phyloP scores from a whole-genome alignment of 2,329 filamentous ascomycete genomes.

The Neopestalotiopsis sp. region DNA sequence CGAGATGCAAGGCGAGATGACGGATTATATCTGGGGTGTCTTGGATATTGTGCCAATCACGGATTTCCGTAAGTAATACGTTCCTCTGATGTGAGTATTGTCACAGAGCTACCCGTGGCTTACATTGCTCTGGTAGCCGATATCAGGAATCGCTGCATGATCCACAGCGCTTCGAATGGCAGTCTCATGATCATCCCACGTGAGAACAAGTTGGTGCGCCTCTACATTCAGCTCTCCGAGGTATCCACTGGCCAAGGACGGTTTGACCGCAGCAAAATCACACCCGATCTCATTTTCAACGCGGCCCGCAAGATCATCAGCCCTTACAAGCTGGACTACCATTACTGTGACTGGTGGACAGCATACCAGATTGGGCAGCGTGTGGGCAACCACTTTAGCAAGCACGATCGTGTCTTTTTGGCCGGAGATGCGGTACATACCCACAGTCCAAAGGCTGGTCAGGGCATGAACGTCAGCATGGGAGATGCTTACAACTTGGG shows the following conservation, averaged over 20 bases:
- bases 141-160: conserved; percentile 62
- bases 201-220: conserved; percentile 65
- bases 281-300: conserved; percentile 65
- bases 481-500: conserved; percentile 57
- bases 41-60: conserved; percentile 48
- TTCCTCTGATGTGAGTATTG: background rate
- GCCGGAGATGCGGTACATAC: conserved; percentile 67
- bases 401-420: conserved; percentile 67
- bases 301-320: conserved; percentile 68
- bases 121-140: conserved; percentile 44
- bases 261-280: conserved; percentile 67
- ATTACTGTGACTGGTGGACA: conserved; percentile 67
- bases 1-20: conserved; percentile 60
- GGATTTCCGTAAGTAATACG: conserved; percentile 52
- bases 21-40: conserved; percentile 57
- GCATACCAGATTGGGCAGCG: conserved; percentile 72
- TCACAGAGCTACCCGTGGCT: background rate
- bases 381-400: conserved; percentile 62
- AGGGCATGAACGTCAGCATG: conserved; percentile 68
- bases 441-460: conserved; percentile 56
- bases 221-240: conserved; percentile 69
- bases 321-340: conserved; percentile 70
- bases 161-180: conserved; percentile 61
- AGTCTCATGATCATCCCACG: conserved; percentile 70
- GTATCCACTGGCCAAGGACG: conserved; percentile 50